Base-by-base conservation (phyloP, 2,329 filamentous ascomycete species). In the Epichloe aotearoae region DNA sequence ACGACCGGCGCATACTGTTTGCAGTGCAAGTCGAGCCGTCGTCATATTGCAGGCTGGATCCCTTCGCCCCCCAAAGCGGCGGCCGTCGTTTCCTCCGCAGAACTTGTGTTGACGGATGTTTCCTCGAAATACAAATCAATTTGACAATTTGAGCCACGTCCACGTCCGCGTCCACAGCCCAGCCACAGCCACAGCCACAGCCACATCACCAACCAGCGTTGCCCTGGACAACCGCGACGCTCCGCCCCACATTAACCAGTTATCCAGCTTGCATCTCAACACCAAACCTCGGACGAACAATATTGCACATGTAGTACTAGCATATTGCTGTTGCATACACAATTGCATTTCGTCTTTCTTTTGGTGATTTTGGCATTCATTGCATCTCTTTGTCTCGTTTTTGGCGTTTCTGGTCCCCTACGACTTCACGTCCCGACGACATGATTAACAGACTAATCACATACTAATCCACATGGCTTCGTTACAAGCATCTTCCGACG, bases 401-500 rank as follows among this genome's bases (percentile, higher is more conserved):
- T 52, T 54, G 52, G 45, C 45, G 50, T 55, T 55, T 53, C 40
- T 40, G 30, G 19, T 5, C 30, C 20, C 39, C 26, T 4, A 37
- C 42, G 36, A 15, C 50, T 48, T 53, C 49, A 43, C 30, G 43
- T 57, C 52, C 60, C 54, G 61, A 62, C 59, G 62, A 60, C 55
- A 70, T 67, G 66, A 55, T 62, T 62, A 63, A 47, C 47, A 57
- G 47, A 46, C 54, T 50, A 54, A 51, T 51, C 57, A 57, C 56
- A 61, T 48, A 51, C 61, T 57, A 56, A 56, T 55, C 53, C 56
- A 57, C 53, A 74, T 75, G 72, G 64, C 69, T 67, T 68, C 71
- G 53, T 55, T 66, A 60, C 66, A 69, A 56, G 61, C 62, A 56
- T 71, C 72, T 57, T 62, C 61, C 59, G 72, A 75, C 54, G 70